Evolutionary conservation across 331 rosid species (phyloP).

Genomic region (Rosa hybrid): DNA sequence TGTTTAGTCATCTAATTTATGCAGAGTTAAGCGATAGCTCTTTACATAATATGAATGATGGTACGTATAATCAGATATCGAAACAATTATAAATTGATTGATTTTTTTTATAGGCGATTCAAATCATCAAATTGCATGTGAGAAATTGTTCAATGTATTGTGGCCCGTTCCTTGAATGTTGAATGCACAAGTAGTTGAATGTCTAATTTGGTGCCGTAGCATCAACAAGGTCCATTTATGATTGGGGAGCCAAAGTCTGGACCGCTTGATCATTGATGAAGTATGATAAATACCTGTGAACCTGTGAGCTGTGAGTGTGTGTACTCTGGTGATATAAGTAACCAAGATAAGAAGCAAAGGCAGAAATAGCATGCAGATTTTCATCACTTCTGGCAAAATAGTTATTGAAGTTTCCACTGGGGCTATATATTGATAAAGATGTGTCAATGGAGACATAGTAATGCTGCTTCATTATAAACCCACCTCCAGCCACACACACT

Average conservation of each 20-base stretch:
- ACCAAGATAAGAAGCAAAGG: background rate
- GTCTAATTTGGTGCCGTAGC: background rate
- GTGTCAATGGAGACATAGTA: constrained; percentile 25
- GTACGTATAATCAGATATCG: too few species aligned
- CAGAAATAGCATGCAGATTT: background rate
- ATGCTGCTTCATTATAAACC: constrained; percentile 57
- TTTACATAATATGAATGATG: too few species aligned
- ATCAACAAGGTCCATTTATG: background rate
- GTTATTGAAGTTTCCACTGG: constrained; percentile 1
- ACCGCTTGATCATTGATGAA: background rate
- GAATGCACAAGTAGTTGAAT: background rate
- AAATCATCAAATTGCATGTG: background rate
- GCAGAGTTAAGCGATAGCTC: too few species aligned
- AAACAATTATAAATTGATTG: too few species aligned
- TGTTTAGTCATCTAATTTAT: too few species aligned
- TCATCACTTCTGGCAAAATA: background rate
- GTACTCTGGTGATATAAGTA: background rate
- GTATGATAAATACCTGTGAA: background rate
- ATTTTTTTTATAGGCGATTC: background rate
- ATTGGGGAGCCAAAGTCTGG: background rate
- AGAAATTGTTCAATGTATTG: background rate
- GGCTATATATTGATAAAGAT: constrained; percentile 23
- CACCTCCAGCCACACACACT: constrained; percentile 20
- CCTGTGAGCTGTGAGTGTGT: background rate
- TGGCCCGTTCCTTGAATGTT: background rate